Percentiles rank a stretch among this genome's conserved stretches.
Evolutionary conservation across 306 rosid genomes (phyloP).

Genomic region (Medicago arabica): DNA sequence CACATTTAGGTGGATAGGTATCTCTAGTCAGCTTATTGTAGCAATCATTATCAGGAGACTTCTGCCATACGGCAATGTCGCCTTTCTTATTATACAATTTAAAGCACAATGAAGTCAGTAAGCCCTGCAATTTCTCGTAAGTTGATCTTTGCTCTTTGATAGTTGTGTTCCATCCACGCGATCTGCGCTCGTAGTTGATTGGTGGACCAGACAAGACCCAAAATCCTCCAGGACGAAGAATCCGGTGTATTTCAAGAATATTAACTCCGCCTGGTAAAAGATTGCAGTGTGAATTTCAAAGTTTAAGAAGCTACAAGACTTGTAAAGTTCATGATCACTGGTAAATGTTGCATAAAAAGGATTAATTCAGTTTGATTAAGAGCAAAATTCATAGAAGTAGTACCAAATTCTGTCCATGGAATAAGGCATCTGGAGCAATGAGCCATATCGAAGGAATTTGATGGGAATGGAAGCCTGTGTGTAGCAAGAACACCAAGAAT

Average conservation of each 20-base stretch:
- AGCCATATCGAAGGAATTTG: slow-evolving; percentile 96
- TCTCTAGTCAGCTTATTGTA: slow-evolving; percentile 65
- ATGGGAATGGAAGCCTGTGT: slow-evolving; percentile 95
- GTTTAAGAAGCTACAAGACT: slow-evolving; percentile 23
- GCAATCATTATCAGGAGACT: slow-evolving; percentile 63
- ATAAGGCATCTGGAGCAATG: slow-evolving; percentile 99
- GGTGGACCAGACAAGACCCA: slow-evolving; percentile 99
- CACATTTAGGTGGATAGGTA: slow-evolving; percentile 82
- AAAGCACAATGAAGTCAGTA: slow-evolving; percentile 86
- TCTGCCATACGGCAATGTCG: slow-evolving; percentile 97
- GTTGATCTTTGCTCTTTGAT: slow-evolving; percentile 80
- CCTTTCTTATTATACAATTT: slow-evolving; percentile 80
- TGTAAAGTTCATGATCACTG: slow-evolving; percentile 24
- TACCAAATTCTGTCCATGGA: slow-evolving; percentile 98
- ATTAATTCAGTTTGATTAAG: slow-evolving; percentile 16
- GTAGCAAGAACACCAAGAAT: slow-evolving; percentile 95
- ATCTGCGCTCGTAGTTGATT: slow-evolving; percentile 79
- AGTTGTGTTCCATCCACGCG: slow-evolving; percentile 98
- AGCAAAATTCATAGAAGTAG: slow-evolving; percentile 29
- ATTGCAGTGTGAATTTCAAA: not conserved
- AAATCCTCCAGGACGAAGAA: slow-evolving; percentile 97
- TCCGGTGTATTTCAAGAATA: slow-evolving; percentile 88
- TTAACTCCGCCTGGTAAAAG: slow-evolving; percentile 72
- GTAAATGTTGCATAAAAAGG: slow-evolving; percentile 17
- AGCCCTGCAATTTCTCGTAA: slow-evolving; percentile 70